Base-by-base conservation (phyloP, 495 filamentous ascomycete species). In the Penicillium turbatum region DNA sequence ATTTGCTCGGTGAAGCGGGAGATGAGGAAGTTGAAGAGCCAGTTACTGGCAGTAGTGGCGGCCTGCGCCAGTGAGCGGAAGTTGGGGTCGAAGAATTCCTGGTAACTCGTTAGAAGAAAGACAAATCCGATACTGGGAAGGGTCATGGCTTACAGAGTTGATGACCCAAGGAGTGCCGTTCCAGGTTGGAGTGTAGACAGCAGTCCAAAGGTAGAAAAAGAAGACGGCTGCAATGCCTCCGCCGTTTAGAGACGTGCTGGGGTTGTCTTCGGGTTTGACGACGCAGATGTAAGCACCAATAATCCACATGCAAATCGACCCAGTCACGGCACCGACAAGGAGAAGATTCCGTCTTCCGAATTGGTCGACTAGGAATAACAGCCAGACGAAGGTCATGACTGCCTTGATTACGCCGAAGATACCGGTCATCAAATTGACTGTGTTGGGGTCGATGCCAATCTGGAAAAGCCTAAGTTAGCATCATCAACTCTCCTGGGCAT, bases 191-290 rank as follows among this genome's bases (percentile, higher is more conserved):
- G 85, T 86, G 60, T 89, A 89, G 63, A 86, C 84, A 1, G 84
- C 82, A 12, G 85, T 87, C 82, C 85, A 88, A 9, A 89, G 78
- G 61, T 88, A 89, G 73, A 88, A 88, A 74, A 89, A 87, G 75
- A 87, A 82, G 17, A 89, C 79, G 15, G 85, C 85, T 0, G 82
- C 82, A 45, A 86, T 85, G 48, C 84, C 85, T 29, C 76, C 81
- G 2, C 76, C 66, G 17, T 71, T 67, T 10, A 87, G 67, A n/a
- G 64, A 53, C 6, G 51, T 48, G 15, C 47, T 67, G 17, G 66
- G 64, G 38, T 79, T 70, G 1, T 71, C 60, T n/a, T 62, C 69
- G 4, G 82, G 76, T 52, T 80, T 66, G 5, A 82, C 77, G 40
- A 82, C 71, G 49, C 89, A 88, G 45, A 95, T 79, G 67, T 75